Percentiles rank a stretch among this genome's conserved stretches.
Evolutionary conservation across 78 protist genomes (phyloP).

Genomic region (Dictyostelium brefeldianum): DNA sequence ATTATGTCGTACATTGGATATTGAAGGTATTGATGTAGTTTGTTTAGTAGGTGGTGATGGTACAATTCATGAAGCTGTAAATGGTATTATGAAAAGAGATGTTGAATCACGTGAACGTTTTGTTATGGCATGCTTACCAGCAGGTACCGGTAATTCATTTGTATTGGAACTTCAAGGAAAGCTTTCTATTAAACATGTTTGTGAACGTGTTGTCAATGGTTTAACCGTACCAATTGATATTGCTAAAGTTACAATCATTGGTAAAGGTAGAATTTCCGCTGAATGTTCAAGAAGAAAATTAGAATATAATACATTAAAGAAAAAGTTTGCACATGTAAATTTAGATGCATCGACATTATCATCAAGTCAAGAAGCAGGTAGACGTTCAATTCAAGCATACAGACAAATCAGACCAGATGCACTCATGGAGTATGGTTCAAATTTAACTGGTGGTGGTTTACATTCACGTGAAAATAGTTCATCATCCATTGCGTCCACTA

Average conservation of each 20-base stretch:
- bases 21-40: slow-evolving; percentile 62
- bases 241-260: slow-evolving; percentile 71
- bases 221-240: slow-evolving; percentile 81
- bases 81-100: slow-evolving; percentile 84
- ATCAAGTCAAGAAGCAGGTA: slow-evolving; percentile 44
- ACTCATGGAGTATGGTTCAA: slow-evolving; percentile 60
- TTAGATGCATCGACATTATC: slow-evolving; percentile 28
- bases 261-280: slow-evolving; percentile 23
- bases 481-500: background rate
- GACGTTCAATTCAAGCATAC: slow-evolving; percentile 27
- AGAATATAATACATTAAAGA: slow-evolving; percentile 42
- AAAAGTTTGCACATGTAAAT: slow-evolving; percentile 39
- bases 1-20: slow-evolving; percentile 58
- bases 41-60: slow-evolving; percentile 87
- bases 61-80: slow-evolving; percentile 80
- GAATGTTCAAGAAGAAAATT: slow-evolving; percentile 37
- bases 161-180: slow-evolving; percentile 79
- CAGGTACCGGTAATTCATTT: slow-evolving; percentile 82
- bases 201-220: slow-evolving; percentile 77
- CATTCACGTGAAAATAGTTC: background rate
- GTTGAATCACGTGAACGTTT: slow-evolving; percentile 65
- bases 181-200: slow-evolving; percentile 53
- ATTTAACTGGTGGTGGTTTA: background rate
- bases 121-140: slow-evolving; percentile 82
- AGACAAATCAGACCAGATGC: slow-evolving; percentile 61